Evolutionary conservation across 2,329 filamentous ascomycete genomes (phyloP).

Genomic region (Rutstroemia sp.): DNA sequence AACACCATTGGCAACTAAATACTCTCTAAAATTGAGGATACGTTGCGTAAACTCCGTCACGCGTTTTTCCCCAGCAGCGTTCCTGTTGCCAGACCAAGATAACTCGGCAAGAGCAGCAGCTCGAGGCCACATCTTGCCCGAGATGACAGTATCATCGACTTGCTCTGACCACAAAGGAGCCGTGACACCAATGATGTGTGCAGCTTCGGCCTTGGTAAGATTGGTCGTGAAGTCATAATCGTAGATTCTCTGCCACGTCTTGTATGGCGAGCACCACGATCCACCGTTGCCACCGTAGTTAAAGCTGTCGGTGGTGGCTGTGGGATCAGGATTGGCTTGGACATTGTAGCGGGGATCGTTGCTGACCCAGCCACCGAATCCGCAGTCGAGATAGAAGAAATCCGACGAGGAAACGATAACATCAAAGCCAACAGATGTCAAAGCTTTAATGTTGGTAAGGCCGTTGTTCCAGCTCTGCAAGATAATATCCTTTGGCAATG

Average conservation of each 20-base stretch:
- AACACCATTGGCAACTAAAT: constrained; percentile 47
- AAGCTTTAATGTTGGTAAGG: constrained; percentile 48
- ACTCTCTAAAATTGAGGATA: constrained; percentile 52
- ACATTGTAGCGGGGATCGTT: constrained; percentile 51
- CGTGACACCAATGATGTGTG: constrained; percentile 71
- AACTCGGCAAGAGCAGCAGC: constrained; percentile 66
- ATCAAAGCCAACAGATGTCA: constrained; percentile 57
- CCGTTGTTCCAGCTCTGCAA: constrained; percentile 71
- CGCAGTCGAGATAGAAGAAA: constrained; percentile 77
- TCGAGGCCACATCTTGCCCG: constrained; percentile 69
- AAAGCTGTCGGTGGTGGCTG: constrained; percentile 42
- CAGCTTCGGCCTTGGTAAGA: constrained; percentile 51
- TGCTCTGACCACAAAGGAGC: constrained; percentile 74
- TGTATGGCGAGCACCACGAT: constrained; percentile 73
- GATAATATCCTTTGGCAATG: constrained; percentile 59
- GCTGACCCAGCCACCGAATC: constrained; percentile 64
- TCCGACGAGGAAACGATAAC: constrained; percentile 69
- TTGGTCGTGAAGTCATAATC: constrained; percentile 64
- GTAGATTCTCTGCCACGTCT: constrained; percentile 77
- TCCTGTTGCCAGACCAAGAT: constrained; percentile 61
- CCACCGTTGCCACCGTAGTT: constrained; percentile 55
- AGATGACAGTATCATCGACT: constrained; percentile 65
- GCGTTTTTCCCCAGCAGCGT: constrained; percentile 57
- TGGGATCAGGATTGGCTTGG: constrained; percentile 52
- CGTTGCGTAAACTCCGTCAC: constrained; percentile 49